phyloP scores from a whole-genome alignment of 1,139 yeast genomes.

The Sugiyamaella japonica region DNA sequence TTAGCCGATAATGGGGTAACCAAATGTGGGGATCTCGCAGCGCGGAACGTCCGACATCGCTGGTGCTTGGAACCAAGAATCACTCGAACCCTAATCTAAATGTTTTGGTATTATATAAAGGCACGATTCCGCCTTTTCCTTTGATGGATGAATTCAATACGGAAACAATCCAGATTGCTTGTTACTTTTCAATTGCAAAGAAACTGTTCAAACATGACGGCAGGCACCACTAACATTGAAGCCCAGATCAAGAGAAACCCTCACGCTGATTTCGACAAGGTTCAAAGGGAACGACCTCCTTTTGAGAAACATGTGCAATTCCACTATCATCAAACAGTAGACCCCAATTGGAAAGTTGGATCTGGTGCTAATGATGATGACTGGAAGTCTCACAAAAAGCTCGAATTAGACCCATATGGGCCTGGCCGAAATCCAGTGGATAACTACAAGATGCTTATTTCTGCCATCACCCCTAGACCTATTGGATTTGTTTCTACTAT shows the following conservation, averaged over 20 bases:
- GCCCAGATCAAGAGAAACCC: slow-evolving; percentile 28
- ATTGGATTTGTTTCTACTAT: slow-evolving; percentile 57
- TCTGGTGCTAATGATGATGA: slow-evolving; percentile 47
- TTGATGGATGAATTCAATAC: neutral
- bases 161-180: neutral
- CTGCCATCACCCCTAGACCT: slow-evolving; percentile 60
- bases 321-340: slow-evolving; percentile 26
- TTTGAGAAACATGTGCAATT: slow-evolving; percentile 32
- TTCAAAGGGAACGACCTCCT: slow-evolving; percentile 38
- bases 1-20: no score
- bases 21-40: no score
- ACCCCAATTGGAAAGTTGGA: slow-evolving; percentile 49
- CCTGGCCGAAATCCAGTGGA: slow-evolving; percentile 46
- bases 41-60: neutral
- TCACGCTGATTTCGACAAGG: slow-evolving; percentile 36
- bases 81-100: neutral
- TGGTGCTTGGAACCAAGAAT: no score
- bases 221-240: slow-evolving; percentile 16
- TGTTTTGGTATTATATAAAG: neutral
- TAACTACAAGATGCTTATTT: slow-evolving; percentile 53
- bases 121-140: neutral
- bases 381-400: slow-evolving; percentile 47
- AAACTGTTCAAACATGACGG: slow-evolving; percentile 2
- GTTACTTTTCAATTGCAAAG: neutral
- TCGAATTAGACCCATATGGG: slow-evolving; percentile 52